Base-by-base conservation (phyloP, 306 rosid species). In the Quercus berberidifolia region DNA sequence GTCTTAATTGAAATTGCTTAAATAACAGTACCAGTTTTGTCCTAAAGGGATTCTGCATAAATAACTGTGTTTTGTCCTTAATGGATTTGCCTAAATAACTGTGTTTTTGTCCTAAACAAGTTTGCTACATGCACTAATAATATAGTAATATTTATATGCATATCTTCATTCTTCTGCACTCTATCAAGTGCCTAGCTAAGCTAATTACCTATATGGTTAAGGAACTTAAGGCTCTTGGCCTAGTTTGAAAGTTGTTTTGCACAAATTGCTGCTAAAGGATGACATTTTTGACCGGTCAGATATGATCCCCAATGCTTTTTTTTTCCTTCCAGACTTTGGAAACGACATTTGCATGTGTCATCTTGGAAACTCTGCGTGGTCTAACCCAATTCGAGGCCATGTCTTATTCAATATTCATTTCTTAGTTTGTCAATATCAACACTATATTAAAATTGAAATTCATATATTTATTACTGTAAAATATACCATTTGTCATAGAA, bases 281-380 rank as follows among this genome's bases (percentile, higher is more conserved):
- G 73, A 72, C 65, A 79, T 25, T 79, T 11, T 79, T 79, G 82
- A 79, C 82, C 55, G 30, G 77, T 73, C 65, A 60, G 59, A 63
- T 4, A 23, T 49, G 20, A 64, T 63, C 58, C 72, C 77, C 78
- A 51, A 62, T n/a, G 55, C 84, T 14, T 71, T 43, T 41, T 38
- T 41, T 41, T 41, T 20, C 76, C 38, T 70, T 28, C 23, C 14
- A 26, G 17, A 71, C 58, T 73, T 55, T 56, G 4, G 28, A 18
- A 21, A 63, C 69, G 51, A 54, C 82, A 80, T 58, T 49, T 68
- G 77, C 83, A 81, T 76, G 88, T 81, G 88, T 74, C 79, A 51
- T 55, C 80, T 85, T 83, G 75, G 55, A 74, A 67, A 54, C 78
- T 43, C 69, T 41, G 77, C 49, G 72, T 68, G 41, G 71, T 72